These are phyloP conservation scores for Teunomyces pallodes DNA, from an alignment of 805 yeast species.

Conservation along the genomic window DNA sequence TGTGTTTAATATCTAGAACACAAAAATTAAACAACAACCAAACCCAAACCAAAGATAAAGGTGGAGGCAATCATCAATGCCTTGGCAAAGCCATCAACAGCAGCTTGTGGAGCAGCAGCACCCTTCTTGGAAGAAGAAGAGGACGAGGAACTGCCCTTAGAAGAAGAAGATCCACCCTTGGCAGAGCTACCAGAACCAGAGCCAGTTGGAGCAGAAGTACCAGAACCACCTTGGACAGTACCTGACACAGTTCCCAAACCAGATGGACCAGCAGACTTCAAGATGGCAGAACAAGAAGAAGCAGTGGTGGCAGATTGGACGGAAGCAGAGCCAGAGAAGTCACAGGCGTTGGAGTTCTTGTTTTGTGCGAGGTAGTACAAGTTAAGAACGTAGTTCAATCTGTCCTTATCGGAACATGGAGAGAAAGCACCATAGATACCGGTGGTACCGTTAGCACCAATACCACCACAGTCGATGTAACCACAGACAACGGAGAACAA, in stretches of 20 bases:
- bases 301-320: conserved; percentile 48
- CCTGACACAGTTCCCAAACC: conserved; percentile 61
- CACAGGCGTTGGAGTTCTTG: conserved; percentile 29
- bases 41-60: conserved; percentile 27
- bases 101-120: conserved; percentile 14
- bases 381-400: conserved; percentile 39
- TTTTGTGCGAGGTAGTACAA: conserved; percentile 34
- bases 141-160: conserved; percentile 13
- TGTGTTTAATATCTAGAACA: no score
- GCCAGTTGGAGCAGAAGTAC: conserved; percentile 27
- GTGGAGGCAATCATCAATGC: conserved; percentile 21
- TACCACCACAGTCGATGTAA: conserved; percentile 35
- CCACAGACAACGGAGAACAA: conserved; percentile 36
- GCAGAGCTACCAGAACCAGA: conserved; percentile 22
- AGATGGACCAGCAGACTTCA: conserved; percentile 64
- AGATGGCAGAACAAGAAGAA: conserved; percentile 53
- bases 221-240: conserved; percentile 27
- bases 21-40: conserved; percentile 15
- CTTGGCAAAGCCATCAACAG: conserved; percentile 17
- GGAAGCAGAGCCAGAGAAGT: conserved; percentile 39
- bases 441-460: conserved; percentile 34
- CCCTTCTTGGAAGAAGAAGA: conserved; percentile 18
- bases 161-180: conserved; percentile 7
- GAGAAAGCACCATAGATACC: conserved; percentile 45
- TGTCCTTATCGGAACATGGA: conserved; percentile 32